phyloP scores from a whole-genome alignment of 306 rosid species.

The Quercus berberidifolia region DNA sequence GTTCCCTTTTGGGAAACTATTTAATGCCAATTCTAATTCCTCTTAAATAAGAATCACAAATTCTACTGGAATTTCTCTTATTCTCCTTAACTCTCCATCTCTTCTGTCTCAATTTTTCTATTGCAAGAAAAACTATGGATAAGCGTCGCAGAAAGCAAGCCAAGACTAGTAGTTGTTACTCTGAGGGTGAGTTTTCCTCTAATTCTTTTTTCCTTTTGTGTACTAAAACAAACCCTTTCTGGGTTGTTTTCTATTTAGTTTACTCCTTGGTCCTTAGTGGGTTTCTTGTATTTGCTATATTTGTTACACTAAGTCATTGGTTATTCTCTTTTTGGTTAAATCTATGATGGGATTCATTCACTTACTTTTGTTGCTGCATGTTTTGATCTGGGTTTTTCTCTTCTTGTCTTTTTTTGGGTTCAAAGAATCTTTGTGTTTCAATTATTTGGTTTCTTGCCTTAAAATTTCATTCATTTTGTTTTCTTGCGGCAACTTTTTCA shows the following conservation, averaged over 20 bases:
- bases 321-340: background rate
- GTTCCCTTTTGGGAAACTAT: constrained; percentile 17
- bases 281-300: background rate
- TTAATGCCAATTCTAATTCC: background rate
- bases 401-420: background rate
- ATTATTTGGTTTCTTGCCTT: background rate
- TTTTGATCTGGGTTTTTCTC: background rate
- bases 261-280: background rate
- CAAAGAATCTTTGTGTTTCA: background rate
- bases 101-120: background rate
- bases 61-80: background rate
- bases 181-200: constrained; percentile 31
- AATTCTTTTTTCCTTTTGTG: background rate
- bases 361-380: background rate
- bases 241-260: background rate
- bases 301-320: background rate
- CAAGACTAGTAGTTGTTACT: constrained; percentile 18
- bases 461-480: background rate
- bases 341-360: background rate
- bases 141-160: constrained; percentile 35
- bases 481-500: background rate
- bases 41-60: background rate
- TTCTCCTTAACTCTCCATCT: background rate
- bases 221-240: background rate
- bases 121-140: constrained; percentile 24